Percentiles rank a stretch among this genome's conserved stretches.
Evolutionary conservation across 495 filamentous ascomycete species (phyloP).

Genomic region (Daldinia grandis): DNA sequence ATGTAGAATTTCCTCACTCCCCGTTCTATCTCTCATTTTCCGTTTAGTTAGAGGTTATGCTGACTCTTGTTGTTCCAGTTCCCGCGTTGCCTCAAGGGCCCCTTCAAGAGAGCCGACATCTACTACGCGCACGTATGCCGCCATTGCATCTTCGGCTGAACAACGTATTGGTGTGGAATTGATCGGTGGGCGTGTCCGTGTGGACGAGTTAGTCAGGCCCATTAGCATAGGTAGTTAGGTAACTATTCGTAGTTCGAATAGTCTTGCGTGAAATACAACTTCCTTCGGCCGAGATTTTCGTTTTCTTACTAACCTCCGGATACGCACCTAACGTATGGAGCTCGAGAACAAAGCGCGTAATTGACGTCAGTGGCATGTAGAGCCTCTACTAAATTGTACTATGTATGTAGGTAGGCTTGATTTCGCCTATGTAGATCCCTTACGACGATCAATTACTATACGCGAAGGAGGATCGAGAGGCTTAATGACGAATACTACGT

Average conservation of each 20-base stretch:
- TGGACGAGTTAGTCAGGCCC: no score
- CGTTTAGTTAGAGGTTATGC: neutral
- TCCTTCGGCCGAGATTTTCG: neutral
- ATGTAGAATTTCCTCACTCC: neutral
- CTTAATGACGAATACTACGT: constrained; percentile 26
- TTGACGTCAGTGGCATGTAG: constrained; percentile 25
- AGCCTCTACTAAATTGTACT: constrained; percentile 16
- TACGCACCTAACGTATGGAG: neutral
- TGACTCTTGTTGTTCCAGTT: neutral
- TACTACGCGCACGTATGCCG: no score
- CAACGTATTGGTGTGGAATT: neutral
- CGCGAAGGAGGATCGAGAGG: constrained; percentile 7
- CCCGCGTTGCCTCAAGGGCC: neutral
- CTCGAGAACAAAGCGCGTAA: constrained; percentile 2
- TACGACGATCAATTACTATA: constrained; percentile 23
- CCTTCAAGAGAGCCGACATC: no score
- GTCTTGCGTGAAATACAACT: neutral
- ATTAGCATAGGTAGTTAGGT: no score
- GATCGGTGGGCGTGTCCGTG: neutral
- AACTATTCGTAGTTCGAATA: neutral
- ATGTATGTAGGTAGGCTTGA: no score
- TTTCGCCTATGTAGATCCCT: constrained; percentile 35
- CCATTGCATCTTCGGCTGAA: no score
- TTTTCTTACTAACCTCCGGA: neutral
- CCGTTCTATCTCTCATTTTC: neutral